Percentiles rank a stretch among this genome's conserved stretches.
Conservation (phyloP, 768 basidiomycete species). For the Mrakia gelida region DNA sequence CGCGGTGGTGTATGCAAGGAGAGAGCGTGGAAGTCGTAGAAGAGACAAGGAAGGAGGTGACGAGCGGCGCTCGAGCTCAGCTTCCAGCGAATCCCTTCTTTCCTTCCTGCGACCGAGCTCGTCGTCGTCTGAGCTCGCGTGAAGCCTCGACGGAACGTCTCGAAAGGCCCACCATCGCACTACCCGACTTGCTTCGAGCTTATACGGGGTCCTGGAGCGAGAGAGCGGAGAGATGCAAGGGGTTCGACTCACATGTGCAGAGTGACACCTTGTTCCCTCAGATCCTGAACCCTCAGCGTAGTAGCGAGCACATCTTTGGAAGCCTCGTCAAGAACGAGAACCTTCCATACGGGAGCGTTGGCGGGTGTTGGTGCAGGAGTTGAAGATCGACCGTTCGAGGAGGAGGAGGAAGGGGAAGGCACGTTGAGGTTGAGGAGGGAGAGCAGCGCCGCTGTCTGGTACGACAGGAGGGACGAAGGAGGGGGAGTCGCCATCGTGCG, state of each 20-base stretch:
- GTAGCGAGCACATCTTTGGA: constrained; percentile 97
- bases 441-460: constrained; percentile 79
- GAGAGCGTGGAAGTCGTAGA: no score
- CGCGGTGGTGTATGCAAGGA: background rate
- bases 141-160: background rate
- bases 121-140: background rate
- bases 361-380: constrained; percentile 43
- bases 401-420: constrained; percentile 49
- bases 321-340: constrained; percentile 86
- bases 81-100: background rate
- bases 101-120: background rate
- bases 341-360: constrained; percentile 89
- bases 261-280: constrained; percentile 93
- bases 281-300: constrained; percentile 88
- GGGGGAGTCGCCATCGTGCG: background rate
- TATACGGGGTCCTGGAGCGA: background rate
- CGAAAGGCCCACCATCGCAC: no score
- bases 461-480: constrained; percentile 64
- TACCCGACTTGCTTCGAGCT: background rate
- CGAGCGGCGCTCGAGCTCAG: background rate
- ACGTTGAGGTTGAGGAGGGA: constrained; percentile 81
- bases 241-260: constrained; percentile 77
- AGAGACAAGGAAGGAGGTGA: background rate
- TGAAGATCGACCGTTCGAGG: constrained; percentile 22
- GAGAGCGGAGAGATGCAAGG: background rate